Evolutionary conservation across 805 yeast genomes (phyloP).

Genomic region (Suhomyces tanzawaensis): DNA sequence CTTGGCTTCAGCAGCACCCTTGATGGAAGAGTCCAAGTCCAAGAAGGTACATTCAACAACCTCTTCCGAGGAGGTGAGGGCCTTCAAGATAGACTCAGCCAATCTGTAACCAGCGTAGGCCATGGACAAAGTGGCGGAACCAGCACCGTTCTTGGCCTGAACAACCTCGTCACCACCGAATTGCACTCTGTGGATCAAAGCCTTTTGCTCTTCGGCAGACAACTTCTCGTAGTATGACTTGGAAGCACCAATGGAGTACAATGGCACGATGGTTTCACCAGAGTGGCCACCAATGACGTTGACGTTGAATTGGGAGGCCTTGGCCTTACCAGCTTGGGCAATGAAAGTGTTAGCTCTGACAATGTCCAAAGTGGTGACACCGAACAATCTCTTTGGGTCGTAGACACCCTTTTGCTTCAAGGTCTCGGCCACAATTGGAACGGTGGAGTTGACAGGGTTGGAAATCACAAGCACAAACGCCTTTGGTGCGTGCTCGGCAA

Average conservation of each 20-base stretch:
- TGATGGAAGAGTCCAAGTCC: constrained; percentile 47
- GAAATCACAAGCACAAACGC: constrained; percentile 82
- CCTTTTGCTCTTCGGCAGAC: constrained; percentile 31
- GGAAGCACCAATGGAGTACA: constrained; percentile 51
- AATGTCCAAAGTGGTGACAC: constrained; percentile 85
- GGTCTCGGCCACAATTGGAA: constrained; percentile 82
- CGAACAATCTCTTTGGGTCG: constrained; percentile 73
- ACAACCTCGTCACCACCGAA: constrained; percentile 95
- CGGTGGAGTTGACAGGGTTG: constrained; percentile 92
- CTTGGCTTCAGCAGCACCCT: constrained; percentile 52
- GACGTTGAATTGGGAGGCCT: constrained; percentile 54
- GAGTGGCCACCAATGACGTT: constrained; percentile 94
- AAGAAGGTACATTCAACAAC: constrained; percentile 51
- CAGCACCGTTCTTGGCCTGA: constrained; percentile 89
- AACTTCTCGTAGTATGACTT: constrained; percentile 35
- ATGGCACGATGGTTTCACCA: constrained; percentile 90
- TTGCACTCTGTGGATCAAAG: constrained; percentile 43
- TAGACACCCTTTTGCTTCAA: constrained; percentile 64
- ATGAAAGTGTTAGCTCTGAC: constrained; percentile 85
- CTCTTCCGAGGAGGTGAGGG: constrained; percentile 22
- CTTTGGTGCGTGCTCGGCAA: constrained; percentile 68
- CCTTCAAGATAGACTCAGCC: constrained; percentile 51
- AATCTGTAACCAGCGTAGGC: constrained; percentile 89
- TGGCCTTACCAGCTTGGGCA: constrained; percentile 48
- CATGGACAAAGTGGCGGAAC: constrained; percentile 95